Evolutionary conservation across 495 filamentous ascomycete species (phyloP).

Genomic region (Bryoglossum gracile): DNA sequence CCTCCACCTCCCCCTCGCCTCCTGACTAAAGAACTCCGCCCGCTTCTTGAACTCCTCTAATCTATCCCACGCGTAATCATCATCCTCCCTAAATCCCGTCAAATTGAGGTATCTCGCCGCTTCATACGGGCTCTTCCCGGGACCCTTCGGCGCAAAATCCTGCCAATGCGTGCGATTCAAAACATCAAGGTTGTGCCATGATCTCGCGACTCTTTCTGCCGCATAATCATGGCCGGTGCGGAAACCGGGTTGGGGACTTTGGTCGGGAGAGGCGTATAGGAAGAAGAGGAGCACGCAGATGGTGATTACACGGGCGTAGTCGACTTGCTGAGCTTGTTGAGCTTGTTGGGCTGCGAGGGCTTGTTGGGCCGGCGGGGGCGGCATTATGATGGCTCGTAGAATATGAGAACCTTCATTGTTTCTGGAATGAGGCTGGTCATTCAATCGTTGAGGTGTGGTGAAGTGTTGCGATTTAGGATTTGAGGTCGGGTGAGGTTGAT

Average conservation of each 20-base stretch:
- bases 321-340: constrained; percentile 15
- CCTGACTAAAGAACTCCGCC: constrained; percentile 39
- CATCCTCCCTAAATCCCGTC: constrained; percentile 63
- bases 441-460: no score
- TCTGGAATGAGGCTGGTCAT: background rate
- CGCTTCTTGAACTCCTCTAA: constrained; percentile 48
- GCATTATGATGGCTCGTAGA: constrained; percentile 9
- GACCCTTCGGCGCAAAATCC: constrained; percentile 53
- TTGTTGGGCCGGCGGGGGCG: constrained; percentile 10
- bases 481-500: no score
- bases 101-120: constrained; percentile 61
- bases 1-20: constrained; percentile 5
- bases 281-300: constrained; percentile 32
- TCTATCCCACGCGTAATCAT: constrained; percentile 68
- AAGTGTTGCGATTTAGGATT: no score
- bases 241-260: constrained; percentile 29
- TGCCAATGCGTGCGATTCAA: constrained; percentile 69
- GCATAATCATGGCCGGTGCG: constrained; percentile 33
- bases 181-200: constrained; percentile 53
- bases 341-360: no score
- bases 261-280: constrained; percentile 29
- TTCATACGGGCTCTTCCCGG: constrained; percentile 26
- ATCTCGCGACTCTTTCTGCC: constrained; percentile 33
- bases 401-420: constrained; percentile 8
- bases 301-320: constrained; percentile 24